phyloP scores from a whole-genome alignment of 176 grass and related monocot species.

The Musa itinerans region DNA sequence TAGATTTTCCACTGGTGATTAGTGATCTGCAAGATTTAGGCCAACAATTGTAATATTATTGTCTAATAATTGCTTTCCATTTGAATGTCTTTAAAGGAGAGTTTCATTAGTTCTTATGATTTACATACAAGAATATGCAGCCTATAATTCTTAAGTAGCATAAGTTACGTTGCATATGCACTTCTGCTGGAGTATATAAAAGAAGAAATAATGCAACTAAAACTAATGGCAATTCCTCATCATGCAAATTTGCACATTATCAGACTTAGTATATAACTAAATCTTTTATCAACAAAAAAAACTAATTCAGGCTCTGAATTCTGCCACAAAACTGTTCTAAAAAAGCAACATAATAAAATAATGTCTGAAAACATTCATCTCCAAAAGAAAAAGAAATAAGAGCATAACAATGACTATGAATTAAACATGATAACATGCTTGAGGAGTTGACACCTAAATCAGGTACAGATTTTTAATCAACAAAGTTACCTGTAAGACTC shows the following conservation, averaged over 20 bases:
- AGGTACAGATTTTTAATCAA: slow-evolving; percentile 17
- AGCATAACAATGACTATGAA: neutral
- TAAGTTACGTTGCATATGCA: too few relatives aligned
- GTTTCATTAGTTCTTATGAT: neutral
- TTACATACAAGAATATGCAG: neutral
- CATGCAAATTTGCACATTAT: neutral
- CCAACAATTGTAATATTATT: neutral
- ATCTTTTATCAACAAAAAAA: neutral
- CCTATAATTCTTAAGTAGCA: too few relatives aligned
- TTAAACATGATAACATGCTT: neutral
- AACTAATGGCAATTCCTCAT: neutral
- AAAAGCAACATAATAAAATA: neutral
- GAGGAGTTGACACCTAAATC: neutral
- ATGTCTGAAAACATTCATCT: neutral
- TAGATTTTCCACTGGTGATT: neutral
- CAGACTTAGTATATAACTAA: neutral
- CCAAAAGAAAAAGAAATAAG: neutral
- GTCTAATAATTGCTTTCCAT: neutral
- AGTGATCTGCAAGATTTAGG: neutral
- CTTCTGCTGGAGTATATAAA: neutral
- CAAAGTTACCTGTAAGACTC: slow-evolving; percentile 69
- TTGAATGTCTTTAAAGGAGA: neutral
- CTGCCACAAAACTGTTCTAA: too few relatives aligned
- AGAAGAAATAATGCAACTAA: neutral
- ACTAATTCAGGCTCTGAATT: too few relatives aligned